Evolutionary conservation across 495 filamentous ascomycete genomes (phyloP).

Genomic region (Tuber brumale): DNA sequence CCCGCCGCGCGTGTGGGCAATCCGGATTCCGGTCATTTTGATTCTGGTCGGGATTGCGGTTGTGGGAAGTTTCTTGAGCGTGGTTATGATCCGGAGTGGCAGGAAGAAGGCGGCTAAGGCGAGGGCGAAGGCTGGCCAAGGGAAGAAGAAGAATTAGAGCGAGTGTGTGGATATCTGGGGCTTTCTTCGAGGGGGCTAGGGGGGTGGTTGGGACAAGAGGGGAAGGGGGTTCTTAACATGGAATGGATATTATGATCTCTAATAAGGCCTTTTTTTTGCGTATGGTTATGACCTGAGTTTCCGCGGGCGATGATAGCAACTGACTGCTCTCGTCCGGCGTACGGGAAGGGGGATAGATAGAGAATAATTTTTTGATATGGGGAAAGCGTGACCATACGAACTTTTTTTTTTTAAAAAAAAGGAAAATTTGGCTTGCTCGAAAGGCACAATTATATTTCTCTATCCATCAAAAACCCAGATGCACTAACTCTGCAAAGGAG

Average conservation of each 20-base stretch:
- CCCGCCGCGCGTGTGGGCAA: constrained; percentile 95
- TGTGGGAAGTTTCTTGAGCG: constrained; percentile 88
- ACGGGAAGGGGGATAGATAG: background rate
- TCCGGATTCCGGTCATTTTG: constrained; percentile 95
- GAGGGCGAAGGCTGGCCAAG: constrained; percentile 61
- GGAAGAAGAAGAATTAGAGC: constrained; percentile 56
- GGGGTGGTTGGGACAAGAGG: background rate
- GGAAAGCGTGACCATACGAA: background rate
- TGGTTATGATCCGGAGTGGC: constrained; percentile 99
- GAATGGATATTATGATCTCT: background rate
- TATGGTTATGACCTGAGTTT: background rate
- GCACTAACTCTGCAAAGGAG: background rate
- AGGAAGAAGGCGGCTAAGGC: constrained; percentile 93
- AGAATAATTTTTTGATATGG: background rate
- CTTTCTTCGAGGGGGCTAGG: background rate
- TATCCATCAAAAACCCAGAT: background rate
- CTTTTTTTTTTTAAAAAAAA: background rate
- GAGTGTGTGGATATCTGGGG: background rate
- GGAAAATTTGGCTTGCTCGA: background rate
- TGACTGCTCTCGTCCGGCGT: background rate
- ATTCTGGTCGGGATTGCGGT: constrained; percentile 86
- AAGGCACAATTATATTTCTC: background rate
- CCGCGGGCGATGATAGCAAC: background rate
- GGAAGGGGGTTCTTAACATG: background rate
- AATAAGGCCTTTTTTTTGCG: background rate